A percentile compares a stretch with the other conserved stretches of the same genome.
Conservation (phyloP, 371 early-diverging fungal genomes). For the Cokeromyces recurvatus region DNA sequence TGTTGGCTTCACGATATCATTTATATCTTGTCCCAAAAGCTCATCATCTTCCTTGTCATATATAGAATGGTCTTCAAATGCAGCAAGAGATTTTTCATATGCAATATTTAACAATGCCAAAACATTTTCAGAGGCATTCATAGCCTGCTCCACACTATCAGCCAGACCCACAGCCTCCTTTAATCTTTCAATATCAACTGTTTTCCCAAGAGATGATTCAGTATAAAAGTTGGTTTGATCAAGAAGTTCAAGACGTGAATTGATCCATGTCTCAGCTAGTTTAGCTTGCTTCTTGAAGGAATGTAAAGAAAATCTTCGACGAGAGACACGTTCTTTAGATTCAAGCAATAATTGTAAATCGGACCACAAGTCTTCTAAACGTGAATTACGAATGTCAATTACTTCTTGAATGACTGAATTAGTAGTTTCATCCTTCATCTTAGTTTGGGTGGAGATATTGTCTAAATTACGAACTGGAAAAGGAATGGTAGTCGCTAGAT, state of each 20-base stretch:
- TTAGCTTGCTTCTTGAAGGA: constrained; percentile 28
- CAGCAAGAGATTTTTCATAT: constrained; percentile 22
- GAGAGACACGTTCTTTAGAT: constrained; percentile 36
- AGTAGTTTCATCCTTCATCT: constrained; percentile 31
- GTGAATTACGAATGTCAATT: constrained; percentile 19
- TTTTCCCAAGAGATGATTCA: background rate
- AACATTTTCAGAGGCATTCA: constrained; percentile 21
- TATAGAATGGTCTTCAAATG: constrained; percentile 15
- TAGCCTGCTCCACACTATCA: constrained; percentile 25
- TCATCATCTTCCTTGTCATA: constrained; percentile 13
- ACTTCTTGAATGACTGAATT: constrained; percentile 36
- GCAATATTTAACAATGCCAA: constrained; percentile 12
- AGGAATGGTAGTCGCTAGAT: constrained; percentile 22
- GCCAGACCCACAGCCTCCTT: constrained; percentile 24
- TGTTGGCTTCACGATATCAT: constrained; percentile 6
- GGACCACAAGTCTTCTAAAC: constrained; percentile 24
- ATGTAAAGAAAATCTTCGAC: constrained; percentile 26
- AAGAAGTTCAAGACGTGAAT: constrained; percentile 12
- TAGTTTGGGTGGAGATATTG: constrained; percentile 13
- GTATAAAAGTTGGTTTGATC: constrained; percentile 6
- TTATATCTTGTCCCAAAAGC: constrained; percentile 6
- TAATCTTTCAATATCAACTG: constrained; percentile 10
- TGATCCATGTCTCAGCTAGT: constrained; percentile 30
- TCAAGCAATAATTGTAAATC: constrained; percentile 29
- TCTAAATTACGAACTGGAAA: constrained; percentile 27